These are phyloP conservation scores for Obba rivulosa DNA, from an alignment of 768 basidiomycete species.

Conservation along the genomic window DNA sequence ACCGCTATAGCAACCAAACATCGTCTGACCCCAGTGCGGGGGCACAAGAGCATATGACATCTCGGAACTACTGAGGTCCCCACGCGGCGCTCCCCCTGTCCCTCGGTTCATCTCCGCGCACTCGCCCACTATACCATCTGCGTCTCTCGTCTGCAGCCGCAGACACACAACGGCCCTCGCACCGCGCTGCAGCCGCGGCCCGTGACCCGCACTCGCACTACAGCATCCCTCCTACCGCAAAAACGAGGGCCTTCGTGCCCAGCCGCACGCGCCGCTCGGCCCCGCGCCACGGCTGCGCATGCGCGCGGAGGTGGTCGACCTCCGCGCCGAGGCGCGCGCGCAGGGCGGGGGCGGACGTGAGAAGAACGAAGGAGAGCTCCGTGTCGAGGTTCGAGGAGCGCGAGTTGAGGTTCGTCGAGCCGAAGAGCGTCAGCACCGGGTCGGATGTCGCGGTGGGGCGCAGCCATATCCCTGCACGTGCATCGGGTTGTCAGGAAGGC, in stretches of 20 bases:
- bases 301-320: constrained; percentile 42
- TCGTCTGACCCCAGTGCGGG: background rate
- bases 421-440: constrained; percentile 80
- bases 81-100: background rate
- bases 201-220: constrained; percentile 18
- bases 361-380: constrained; percentile 83
- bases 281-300: constrained; percentile 57
- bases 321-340: constrained; percentile 49
- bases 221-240: constrained; percentile 66
- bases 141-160: no score
- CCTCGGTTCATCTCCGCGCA: background rate
- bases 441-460: constrained; percentile 46
- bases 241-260: constrained; percentile 59
- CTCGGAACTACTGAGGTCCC: no score
- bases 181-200: no score
- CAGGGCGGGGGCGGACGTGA: constrained; percentile 52
- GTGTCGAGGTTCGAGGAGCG: constrained; percentile 88
- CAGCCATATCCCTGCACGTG: constrained; percentile 76
- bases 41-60: background rate
- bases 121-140: background rate
- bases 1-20: background rate
- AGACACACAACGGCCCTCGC: no score
- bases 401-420: constrained; percentile 92
- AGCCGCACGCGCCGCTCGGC: constrained; percentile 50
- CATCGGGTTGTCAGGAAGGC: background rate